Evolutionary conservation across 1,284 basidiomycete species (phyloP).

Genomic region (Filobasidium uniguttulatum): DNA sequence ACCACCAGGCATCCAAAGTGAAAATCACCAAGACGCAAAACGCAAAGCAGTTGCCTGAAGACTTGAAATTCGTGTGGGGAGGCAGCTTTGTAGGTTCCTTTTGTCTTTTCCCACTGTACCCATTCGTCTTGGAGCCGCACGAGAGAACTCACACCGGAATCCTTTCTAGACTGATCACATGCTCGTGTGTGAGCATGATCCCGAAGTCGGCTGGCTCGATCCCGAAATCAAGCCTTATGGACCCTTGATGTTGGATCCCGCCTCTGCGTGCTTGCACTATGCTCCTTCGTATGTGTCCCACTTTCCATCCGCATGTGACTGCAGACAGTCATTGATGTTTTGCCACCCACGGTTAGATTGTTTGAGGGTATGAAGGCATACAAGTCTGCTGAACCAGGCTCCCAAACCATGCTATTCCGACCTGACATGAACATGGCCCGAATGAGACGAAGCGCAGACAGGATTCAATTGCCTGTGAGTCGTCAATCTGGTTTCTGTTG

Average conservation of each 20-base stretch:
- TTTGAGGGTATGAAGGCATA: constrained; percentile 92
- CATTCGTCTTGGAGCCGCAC: not conserved
- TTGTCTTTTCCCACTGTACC: not conserved
- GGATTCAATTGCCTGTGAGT: constrained; percentile 53
- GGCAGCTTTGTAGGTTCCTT: constrained; percentile 22
- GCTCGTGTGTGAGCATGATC: constrained; percentile 53
- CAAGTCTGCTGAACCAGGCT: constrained; percentile 44
- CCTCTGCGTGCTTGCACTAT: constrained; percentile 38
- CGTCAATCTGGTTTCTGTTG: not conserved
- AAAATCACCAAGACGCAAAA: constrained; percentile 35
- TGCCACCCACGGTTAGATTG: constrained; percentile 37
- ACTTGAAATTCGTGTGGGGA: constrained; percentile 37
- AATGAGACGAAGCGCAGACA: constrained; percentile 47
- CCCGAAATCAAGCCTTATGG: constrained; percentile 68
- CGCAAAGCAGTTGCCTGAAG: constrained; percentile 32
- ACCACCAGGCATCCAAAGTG: constrained; percentile 38
- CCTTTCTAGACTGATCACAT: constrained; percentile 55
- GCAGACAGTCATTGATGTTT: not conserved
- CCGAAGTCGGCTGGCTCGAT: constrained; percentile 55
- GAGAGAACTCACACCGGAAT: not conserved
- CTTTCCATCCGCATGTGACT: not conserved
- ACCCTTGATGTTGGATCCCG: constrained; percentile 57
- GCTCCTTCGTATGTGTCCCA: constrained; percentile 8
- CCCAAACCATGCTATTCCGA: constrained; percentile 53
- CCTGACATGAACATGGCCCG: constrained; percentile 70